Percentiles rank a stretch among this genome's conserved stretches.
phyloP scores from a whole-genome alignment of 352 stramenopile species.

The Blastocystis sp. region DNA sequence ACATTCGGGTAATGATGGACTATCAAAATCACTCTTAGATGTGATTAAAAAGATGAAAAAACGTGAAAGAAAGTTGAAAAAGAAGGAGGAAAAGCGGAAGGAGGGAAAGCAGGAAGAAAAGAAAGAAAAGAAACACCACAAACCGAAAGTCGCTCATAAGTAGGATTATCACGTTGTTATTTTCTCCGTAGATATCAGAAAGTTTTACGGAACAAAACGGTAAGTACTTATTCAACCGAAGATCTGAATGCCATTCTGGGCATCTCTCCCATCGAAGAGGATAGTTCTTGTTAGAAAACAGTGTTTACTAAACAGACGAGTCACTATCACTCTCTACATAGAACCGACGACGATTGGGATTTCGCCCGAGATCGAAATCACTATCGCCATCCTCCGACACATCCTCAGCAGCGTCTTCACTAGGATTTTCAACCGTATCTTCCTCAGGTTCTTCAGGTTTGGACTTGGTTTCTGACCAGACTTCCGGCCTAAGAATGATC shows the following conservation, averaged over 20 bases:
- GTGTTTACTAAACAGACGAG: constrained; percentile 16
- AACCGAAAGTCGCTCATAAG: constrained; percentile 19
- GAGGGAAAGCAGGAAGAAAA: constrained; percentile 1
- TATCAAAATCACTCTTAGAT: background rate
- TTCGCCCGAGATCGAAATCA: constrained; percentile 25
- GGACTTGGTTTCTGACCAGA: constrained; percentile 66
- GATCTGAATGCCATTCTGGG: constrained; percentile 58
- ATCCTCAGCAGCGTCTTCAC: constrained; percentile 62
- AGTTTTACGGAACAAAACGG: constrained; percentile 39
- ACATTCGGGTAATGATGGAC: background rate
- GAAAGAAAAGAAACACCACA: constrained; percentile 13
- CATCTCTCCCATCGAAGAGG: constrained; percentile 24
- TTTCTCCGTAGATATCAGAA: constrained; percentile 37
- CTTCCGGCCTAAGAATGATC: constrained; percentile 67
- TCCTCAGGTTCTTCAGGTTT: background rate
- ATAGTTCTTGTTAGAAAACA: background rate
- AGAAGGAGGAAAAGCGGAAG: constrained; percentile 34
- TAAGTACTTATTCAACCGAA: constrained; percentile 48
- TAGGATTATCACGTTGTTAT: background rate
- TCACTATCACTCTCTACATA: constrained; percentile 50
- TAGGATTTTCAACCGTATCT: constrained; percentile 28
- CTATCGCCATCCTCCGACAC: constrained; percentile 19
- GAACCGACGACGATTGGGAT: constrained; percentile 56
- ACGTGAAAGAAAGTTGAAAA: constrained; percentile 37
- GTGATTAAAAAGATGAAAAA: constrained; percentile 49